Conservation (phyloP, 805 yeast species). For the Cephaloascus albidus region DNA sequence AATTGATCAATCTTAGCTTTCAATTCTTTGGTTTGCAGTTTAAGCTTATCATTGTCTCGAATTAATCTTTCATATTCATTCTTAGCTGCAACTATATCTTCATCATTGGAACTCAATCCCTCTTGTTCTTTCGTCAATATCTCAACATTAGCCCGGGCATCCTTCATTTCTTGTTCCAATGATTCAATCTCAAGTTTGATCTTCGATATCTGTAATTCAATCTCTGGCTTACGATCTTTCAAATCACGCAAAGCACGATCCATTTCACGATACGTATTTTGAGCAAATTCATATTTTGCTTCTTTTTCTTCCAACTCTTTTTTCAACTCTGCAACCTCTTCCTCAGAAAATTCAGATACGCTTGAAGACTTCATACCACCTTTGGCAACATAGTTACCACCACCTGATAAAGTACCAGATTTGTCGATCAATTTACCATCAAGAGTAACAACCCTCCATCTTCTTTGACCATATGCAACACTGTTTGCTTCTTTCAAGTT, state of each 20-base stretch:
- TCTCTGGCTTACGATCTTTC: constrained; percentile 60
- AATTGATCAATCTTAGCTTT: constrained; percentile 49
- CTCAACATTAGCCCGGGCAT: constrained; percentile 32
- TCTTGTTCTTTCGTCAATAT: constrained; percentile 12
- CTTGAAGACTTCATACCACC: constrained; percentile 70
- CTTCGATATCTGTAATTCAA: constrained; percentile 54
- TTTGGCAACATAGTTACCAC: constrained; percentile 61
- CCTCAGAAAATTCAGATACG: constrained; percentile 36
- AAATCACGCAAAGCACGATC: constrained; percentile 45
- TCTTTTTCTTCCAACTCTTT: constrained; percentile 46
- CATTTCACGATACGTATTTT: constrained; percentile 48
- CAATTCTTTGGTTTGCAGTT: constrained; percentile 43
- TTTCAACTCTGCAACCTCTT: constrained; percentile 46
- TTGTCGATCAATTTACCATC: constrained; percentile 89
- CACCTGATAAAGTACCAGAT: constrained; percentile 96
- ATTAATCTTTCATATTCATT: constrained; percentile 19
- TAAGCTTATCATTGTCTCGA: constrained; percentile 33
- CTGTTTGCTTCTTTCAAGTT: constrained; percentile 72
- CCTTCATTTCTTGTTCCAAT: constrained; percentile 40
- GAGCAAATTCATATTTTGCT: constrained; percentile 36
- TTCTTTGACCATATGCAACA: constrained; percentile 65
- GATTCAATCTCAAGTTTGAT: constrained; percentile 56
- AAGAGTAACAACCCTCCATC: constrained; percentile 86
- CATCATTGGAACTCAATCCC: constrained; percentile 4
- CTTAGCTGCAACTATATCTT: constrained; percentile 7